These are phyloP conservation scores for Fusarium sp. DNA, from an alignment of 2,329 filamentous ascomycete species.

Conservation along the genomic window DNA sequence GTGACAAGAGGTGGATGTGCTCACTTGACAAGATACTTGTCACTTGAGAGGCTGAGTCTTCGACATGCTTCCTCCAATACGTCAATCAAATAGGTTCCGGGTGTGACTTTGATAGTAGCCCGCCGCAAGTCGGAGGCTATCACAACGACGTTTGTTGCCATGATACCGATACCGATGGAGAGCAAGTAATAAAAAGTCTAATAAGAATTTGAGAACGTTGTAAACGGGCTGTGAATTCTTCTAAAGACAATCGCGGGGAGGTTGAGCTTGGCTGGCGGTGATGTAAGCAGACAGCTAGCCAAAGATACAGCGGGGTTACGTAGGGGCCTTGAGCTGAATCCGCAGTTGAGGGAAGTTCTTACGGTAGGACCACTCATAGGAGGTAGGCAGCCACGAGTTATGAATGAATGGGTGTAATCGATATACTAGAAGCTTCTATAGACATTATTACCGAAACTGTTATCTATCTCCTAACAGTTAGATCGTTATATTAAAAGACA, in stretches of 20 bases:
- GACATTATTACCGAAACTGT: background rate
- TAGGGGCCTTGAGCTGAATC: conserved; percentile 7
- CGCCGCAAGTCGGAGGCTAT: conserved; percentile 83
- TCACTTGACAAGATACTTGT: conserved; percentile 85
- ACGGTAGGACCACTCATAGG: background rate
- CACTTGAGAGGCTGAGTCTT: conserved; percentile 78
- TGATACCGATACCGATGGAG: conserved; percentile 50
- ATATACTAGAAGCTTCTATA: conserved; percentile 19
- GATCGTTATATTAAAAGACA: background rate
- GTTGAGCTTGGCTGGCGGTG: conserved; percentile 30
- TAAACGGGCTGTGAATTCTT: background rate
- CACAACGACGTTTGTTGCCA: conserved; percentile 91
- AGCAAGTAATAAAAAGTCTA: background rate
- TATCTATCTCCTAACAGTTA: background rate
- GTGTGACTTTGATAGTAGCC: conserved; percentile 83
- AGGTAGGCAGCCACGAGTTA: conserved; percentile 21
- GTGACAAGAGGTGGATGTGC: conserved; percentile 23
- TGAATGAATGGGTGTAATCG: background rate
- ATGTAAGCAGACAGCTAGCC: conserved; percentile 32
- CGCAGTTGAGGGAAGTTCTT: background rate
- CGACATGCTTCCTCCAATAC: conserved; percentile 87
- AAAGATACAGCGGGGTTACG: conserved; percentile 25
- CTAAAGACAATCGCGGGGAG: conserved; percentile 18
- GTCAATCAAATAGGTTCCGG: conserved; percentile 83
- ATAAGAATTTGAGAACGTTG: background rate